Conservation (phyloP, 345 rosid genomes). For the Linum usitatissimum region DNA sequence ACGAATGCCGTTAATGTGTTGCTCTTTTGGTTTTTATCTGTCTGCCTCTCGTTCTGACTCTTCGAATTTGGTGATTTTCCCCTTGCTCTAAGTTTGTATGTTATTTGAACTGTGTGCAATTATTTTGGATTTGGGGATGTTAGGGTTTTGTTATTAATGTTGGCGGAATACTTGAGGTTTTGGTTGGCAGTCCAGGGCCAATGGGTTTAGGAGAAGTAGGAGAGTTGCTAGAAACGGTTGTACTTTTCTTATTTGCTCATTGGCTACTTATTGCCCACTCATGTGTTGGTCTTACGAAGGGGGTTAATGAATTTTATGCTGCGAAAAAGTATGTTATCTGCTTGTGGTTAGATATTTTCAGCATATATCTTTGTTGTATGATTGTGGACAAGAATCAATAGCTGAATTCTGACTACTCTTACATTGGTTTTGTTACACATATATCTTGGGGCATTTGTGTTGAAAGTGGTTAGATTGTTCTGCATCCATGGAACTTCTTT, state of each 20-base stretch:
- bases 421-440: background rate
- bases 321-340: background rate
- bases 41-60: background rate
- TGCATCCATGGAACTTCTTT: background rate
- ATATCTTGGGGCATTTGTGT: background rate
- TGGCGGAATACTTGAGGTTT: background rate
- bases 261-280: background rate
- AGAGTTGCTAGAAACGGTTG: no score
- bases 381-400: background rate
- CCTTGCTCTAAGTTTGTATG: background rate
- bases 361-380: background rate
- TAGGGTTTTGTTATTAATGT: background rate
- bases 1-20: background rate
- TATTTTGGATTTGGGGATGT: background rate
- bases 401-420: background rate
- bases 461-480: background rate
- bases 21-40: no score
- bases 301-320: background rate
- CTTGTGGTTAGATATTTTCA: background rate
- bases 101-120: background rate
- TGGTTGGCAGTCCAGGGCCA: background rate
- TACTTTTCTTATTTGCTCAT: background rate
- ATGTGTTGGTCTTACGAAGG: background rate
- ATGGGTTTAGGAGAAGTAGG: no score
- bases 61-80: background rate